Evolutionary conservation across 306 rosid species (phyloP), one percentile per base, ranked within the genome.

Genomic region (Cicer cuneatum): DNA sequence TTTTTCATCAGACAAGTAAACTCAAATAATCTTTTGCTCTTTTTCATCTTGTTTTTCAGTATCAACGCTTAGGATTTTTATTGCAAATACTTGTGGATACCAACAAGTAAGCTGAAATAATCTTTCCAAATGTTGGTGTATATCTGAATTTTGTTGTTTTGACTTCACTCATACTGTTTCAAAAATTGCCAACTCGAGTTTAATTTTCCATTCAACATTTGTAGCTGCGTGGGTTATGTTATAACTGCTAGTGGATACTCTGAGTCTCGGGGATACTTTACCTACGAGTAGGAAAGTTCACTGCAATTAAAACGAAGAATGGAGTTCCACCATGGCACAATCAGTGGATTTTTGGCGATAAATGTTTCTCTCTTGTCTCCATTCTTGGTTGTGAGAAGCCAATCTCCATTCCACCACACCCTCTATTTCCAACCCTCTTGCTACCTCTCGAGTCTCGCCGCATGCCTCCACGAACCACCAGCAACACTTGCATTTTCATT

Each of bases 51-150:
- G n/a, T n/a, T n/a, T n/a, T n/a, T n/a, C 66, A 15, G 5, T 40
- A 10, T 14, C 49, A 29, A 29, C 35, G 35, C 35, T 3, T 29
- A 58, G 3, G 56, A 45, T 5, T 46, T 19, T 37, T 43, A 62
- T 70, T 33, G 68, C 53, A 29, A 71, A 70, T 39, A 2, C 24
- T 46, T 42, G 7, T 54, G 41, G 45, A 53, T 63, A n/a, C 42
- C 29, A 51, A 41, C 60, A 64, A 7, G 12, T 46, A 29, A 24
- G 67, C 33, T 58, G 56, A 56, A 72, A 21, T 64, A 12, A 11
- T 40, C 10, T 58, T 66, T 18, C 11, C 43, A 5, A 42, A 11
- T 35, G 53, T 40, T 52, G 14, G 11, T 12, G 7, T 59, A 8
- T 24, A 42, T 48, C n/a, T 49, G 10, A 6, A 1, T 38, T 52